Percentiles rank a stretch among this genome's conserved stretches.
Conservation (phyloP, 768 basidiomycete species). For the Tylopilus vinaceipallidus region DNA sequence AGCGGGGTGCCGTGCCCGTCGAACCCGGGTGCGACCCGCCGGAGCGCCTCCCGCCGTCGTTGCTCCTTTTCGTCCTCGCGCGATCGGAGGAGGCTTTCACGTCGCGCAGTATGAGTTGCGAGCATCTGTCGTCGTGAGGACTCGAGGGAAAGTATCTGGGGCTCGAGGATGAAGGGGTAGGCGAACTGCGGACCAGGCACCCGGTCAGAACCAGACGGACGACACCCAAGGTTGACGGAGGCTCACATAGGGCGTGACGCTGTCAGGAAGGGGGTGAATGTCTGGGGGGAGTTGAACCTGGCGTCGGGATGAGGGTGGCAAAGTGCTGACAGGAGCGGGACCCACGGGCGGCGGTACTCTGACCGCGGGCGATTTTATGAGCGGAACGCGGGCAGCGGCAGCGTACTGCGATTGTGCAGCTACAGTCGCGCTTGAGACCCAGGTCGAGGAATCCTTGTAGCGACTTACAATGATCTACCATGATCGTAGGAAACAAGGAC, state of each 20-base stretch:
- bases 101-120: slow-evolving; percentile 59
- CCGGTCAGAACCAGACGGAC: too few species aligned
- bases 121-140: slow-evolving; percentile 68
- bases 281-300: slow-evolving; percentile 87
- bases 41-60: slow-evolving; percentile 60
- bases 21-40: slow-evolving; percentile 82
- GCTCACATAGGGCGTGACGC: slow-evolving; percentile 82
- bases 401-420: slow-evolving; percentile 66
- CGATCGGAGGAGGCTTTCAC: slow-evolving; percentile 66
- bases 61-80: slow-evolving; percentile 79
- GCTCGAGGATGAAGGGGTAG: slow-evolving; percentile 93
- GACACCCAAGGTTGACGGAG: background rate
- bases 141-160: slow-evolving; percentile 75
- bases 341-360: slow-evolving; percentile 79
- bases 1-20: slow-evolving; percentile 62
- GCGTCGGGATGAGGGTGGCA: background rate
- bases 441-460: background rate
- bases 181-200: slow-evolving; percentile 85
- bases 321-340: slow-evolving; percentile 1
- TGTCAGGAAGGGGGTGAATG: slow-evolving; percentile 92
- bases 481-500: background rate
- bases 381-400: slow-evolving; percentile 69
- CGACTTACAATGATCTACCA: slow-evolving; percentile 26
- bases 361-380: slow-evolving; percentile 91
- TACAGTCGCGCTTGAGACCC: background rate